Evolutionary conservation across 441 rosid genomes (phyloP), one percentile per base, ranked within the genome.

Genomic region (Biscutella laevigata): DNA sequence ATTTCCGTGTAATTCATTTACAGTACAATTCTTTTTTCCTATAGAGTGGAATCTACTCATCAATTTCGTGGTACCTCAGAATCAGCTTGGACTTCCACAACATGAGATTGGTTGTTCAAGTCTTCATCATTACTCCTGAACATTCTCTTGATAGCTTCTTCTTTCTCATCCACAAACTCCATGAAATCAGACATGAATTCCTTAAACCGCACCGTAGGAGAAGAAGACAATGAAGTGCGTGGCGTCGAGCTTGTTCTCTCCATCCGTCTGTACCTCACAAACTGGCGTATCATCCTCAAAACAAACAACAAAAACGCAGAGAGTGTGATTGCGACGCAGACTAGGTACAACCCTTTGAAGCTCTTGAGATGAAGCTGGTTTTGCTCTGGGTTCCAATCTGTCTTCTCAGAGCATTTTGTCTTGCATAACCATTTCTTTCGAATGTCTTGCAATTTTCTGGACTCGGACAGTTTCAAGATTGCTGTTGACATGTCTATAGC

Each of bases 401-500:
- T 46, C 19, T 64, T 67, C 54, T 60, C 73, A 2, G 73, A 61
- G 57, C 94, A 90, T 2, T 71, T 74, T 42, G 10, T 55, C 64
- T 71, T 70, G 53, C 91, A 79, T 57, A 90, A 77, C 97, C 97
- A 84, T 42, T 55, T 75, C 58, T 62, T 65, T 16, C 68, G 76
- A 56, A 86, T 77, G 61, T 62, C 63, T 57, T 82, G 84, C 53
- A 90, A 76, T 67, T 71, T 63, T 65, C 95, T 84, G 1, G 45
- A 57, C 70, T 90, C 97, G 0, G 94, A 81, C 21, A 90, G 94
- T 55, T 74, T 79, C 61, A 90, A 53, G 50, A 90, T 75, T 42
- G 97, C 95, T 6, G 95, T 82, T 7, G 97, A 90, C 46, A 90
- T 77, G 71, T 82, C 97, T 14, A 77, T 47, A 5, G 84, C 84